Base-by-base conservation (phyloP, 1,139 yeast species). In the Debaryomyces singareniensis region DNA sequence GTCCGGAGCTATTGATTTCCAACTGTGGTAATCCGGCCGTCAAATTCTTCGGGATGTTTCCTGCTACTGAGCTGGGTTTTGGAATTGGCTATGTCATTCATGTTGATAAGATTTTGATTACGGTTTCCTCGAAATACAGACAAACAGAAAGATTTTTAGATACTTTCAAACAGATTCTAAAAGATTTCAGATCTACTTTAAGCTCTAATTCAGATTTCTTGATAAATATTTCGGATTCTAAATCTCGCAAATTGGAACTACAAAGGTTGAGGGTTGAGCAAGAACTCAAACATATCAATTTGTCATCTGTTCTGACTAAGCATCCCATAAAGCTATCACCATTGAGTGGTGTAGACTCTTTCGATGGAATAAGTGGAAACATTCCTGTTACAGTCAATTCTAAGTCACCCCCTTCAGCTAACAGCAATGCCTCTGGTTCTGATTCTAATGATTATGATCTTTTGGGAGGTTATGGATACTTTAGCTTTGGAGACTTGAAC, bases 11-110 rank as follows among this genome's bases (percentile, higher is more conserved):
- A 18, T 51, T 67, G 30, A 59, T 67, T 26, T 57, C 68, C 15
- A 82, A 82, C 48, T 82, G 93, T 58, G 93, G 93, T 13, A 82
- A 80, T 45, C 82, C 86, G 9, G 86, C 91, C 0, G 66, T 82
- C 39, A 71, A 72, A 28, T 58, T 78, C 12, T 82, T 82, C 59
- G 91, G 91, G 5, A 71, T 82, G 16, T 79, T 89, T 0, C 93
- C 91, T 2, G 84, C 86, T 0, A 64, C 70, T 15, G 76, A 82
- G 29, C 77, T 77, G 40, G 93, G 93, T 0, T 81, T 78, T 50
- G 91, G 89, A 10, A 67, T 81, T 26, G 91, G 89, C 0, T 82
- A 82, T 45, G 78, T 80, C 27, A 71, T 81, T 33, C 84, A 81
- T 48, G 71, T 69, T 35, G 86, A 79, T 42, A 59, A 58, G 29